Evolutionary conservation across 2,329 filamentous ascomycete species (phyloP), one percentile per base, ranked within the genome.

Genomic region (Monosporascus cannonballus): DNA sequence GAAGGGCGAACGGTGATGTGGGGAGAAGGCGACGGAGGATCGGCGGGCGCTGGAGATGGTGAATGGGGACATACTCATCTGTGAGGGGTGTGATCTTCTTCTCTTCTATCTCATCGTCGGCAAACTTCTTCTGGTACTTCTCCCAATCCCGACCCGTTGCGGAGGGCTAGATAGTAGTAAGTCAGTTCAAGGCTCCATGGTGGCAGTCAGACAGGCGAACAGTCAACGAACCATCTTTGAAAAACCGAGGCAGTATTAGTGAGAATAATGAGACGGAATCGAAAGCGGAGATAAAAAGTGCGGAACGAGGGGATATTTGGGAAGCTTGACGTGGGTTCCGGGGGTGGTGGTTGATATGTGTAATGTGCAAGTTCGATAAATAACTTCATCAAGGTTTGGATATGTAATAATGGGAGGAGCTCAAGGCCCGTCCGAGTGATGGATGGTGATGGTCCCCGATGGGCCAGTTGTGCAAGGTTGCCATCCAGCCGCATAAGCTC

Each of bases 31-130:
- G 42, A 25, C 25, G 50, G 22, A 37, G 36, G 30, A 17, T 25
- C 42, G 27, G 49, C 34, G 42, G 39, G 38, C 44, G 18, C 22
- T 15, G 15, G 22, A n/a, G 38, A 48, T 25, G 34, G 30, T 27
- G 30, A 47, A 42, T 17, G 57, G 42, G 42, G 47, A 77, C 88
- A 61, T 81, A 96, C 93, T 97, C 94, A 77, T 97, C 94, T 63
- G 92, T 88, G 58, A 99, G 79, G 61, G 94, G 94, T 55, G 91
- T 93, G 70, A 99, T 99, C 84, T 99, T 99, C 87, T 99, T 99
- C 82, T 99, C 94, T 71, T 96, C 91, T 73, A 92, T 80, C 72
- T 97, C 94, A 66, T 99, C 94, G 69, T 99, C 94, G 69, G 87
- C 93, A 69, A 90, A 99, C 69, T 86, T 92, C 82, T 97, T 96